Evolutionary conservation across 1,139 yeast genomes (phyloP).

Genomic region (Hemisphaericaspora xylofermentans): DNA sequence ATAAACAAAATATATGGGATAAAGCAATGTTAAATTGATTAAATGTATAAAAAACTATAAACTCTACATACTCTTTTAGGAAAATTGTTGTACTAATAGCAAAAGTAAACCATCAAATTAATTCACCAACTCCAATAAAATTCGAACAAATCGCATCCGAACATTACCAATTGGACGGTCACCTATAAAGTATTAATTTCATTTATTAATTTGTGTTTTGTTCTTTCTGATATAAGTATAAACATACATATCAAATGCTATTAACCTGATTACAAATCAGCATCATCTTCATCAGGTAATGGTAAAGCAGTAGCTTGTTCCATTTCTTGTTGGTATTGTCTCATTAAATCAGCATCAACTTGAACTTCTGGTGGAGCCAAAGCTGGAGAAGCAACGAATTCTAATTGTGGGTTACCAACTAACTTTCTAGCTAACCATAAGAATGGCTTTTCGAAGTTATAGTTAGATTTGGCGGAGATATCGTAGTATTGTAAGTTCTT

Average conservation of each 20-base stretch:
- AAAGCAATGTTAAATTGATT: background rate
- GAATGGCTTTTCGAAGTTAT: conserved; percentile 99
- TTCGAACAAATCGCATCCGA: background rate
- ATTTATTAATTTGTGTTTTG: background rate
- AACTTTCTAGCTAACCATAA: conserved; percentile 99
- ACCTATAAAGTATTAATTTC: too few species aligned
- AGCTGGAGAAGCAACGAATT: conserved; percentile 98
- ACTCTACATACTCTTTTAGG: conserved; percentile 3
- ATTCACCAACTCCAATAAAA: background rate
- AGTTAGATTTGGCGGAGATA: conserved; percentile 98
- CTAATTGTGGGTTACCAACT: conserved; percentile 97
- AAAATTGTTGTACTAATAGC: background rate
- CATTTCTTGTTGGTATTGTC: conserved; percentile 98
- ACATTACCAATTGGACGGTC: too few species aligned
- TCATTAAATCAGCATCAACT: conserved; percentile 95
- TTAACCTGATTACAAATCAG: conserved; percentile 66
- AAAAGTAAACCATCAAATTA: background rate
- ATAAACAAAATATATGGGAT: background rate
- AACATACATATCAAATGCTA: background rate
- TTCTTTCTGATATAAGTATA: background rate
- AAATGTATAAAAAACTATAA: conserved; percentile 4
- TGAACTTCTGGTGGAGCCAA: conserved; percentile 99
- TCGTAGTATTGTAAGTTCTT: conserved; percentile 99
- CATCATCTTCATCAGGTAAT: conserved; percentile 99
- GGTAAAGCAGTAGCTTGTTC: conserved; percentile 99